Evolutionary conservation across 2,329 filamentous ascomycete genomes (phyloP), one percentile per base, ranked within the genome.

Genomic region (Diaporthe sp.): DNA sequence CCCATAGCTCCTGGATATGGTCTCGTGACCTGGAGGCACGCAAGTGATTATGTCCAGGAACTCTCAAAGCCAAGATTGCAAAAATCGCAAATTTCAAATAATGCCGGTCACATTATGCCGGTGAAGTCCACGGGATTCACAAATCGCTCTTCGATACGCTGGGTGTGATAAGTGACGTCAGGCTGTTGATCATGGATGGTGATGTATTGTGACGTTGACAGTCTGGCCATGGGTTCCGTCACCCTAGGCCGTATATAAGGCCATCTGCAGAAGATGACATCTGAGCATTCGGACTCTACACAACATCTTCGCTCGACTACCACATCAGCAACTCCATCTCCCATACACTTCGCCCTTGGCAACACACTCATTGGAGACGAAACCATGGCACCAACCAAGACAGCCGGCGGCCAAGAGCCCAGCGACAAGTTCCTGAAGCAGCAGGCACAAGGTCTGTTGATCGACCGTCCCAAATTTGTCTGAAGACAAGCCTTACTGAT

Each of bases 371-470:
- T 34, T 8, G 6, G 15, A 7, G 34, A 17, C 31, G 3, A 34
- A 75, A 51, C 25, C 49, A 75, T 76, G 75, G 39, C 72, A 75
- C 75, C 68, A 46, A 57, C 59, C 10, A 76, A 76, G 44, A 74
- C 73, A 17, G 72, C 75, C 28, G 75, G 75, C 44, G 75, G 75
- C 15, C 73, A 76, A 25, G 75, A 49, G 28, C 75, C 75, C 12
- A 75, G 72, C n/a, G 73, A 75, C 17, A 76, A 75, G 67, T 76
- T 76, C n/a, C 55, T 75, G 7, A 75, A 75, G 53, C 67, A 70
- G 15, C 67, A 75, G 4, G 73, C 73, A 22, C 58, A 69, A 22
- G 73, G 73, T 69, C 22, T 31, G 58, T 68, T 28, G 4, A 39
- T 22, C 19, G 4, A 6, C 2, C 4, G 0, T 28, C 9, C 3